phyloP scores from a whole-genome alignment of 257 asterid species.

The Salvia rosmarinus region DNA sequence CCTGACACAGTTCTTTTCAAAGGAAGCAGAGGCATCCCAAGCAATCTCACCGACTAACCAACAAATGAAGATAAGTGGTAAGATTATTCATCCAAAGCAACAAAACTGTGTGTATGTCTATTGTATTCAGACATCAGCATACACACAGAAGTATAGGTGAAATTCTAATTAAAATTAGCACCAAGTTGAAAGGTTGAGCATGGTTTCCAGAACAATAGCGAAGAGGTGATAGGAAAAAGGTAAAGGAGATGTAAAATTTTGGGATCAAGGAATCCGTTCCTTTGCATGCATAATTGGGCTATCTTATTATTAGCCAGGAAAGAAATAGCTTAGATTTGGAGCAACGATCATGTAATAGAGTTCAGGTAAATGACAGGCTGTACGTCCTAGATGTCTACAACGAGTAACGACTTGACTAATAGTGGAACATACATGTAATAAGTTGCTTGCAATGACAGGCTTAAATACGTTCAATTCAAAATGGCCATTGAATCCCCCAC shows the following conservation, averaged over 20 bases:
- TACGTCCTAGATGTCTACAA: not conserved
- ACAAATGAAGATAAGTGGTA: constrained; percentile 19
- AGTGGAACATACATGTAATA: constrained; percentile 70
- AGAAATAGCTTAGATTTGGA: not conserved
- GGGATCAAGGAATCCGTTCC: not conserved
- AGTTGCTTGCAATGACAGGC: constrained; percentile 90
- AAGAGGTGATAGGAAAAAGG: not conserved
- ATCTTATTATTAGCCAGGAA: constrained; percentile 1
- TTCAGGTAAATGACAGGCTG: constrained; percentile 1
- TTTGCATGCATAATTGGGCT: not conserved
- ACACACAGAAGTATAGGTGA: not conserved
- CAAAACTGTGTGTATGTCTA: not conserved
- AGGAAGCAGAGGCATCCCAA: constrained; percentile 94
- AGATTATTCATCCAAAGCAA: constrained; percentile 19
- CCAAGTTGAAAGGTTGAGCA: not conserved
- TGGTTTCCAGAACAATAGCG: not conserved
- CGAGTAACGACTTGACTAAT: constrained; percentile 16
- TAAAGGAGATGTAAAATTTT: not conserved
- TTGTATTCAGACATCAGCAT: not conserved
- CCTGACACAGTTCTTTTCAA: constrained; percentile 92
- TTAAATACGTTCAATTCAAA: constrained; percentile 93
- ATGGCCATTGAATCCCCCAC: constrained; percentile 97
- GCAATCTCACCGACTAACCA: constrained; percentile 81
- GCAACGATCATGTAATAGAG: not conserved
- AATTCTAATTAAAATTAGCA: not conserved